Base-by-base conservation (phyloP, 306 rosid species). In the Glycine tomentella region DNA sequence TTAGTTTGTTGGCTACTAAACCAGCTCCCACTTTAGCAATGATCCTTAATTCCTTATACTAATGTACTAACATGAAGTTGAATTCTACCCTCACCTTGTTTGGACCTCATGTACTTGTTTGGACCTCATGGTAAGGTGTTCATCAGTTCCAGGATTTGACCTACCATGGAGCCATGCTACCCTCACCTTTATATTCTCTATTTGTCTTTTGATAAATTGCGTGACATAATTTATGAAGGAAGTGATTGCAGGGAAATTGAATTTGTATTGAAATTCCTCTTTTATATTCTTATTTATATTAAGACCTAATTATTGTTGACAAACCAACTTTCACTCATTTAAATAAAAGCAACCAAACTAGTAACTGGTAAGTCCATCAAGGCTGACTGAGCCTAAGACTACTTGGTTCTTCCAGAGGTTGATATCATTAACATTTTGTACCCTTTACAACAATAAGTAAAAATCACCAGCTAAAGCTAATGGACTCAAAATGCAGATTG, bases 381-480 rank as follows among this genome's bases (percentile, higher is more conserved):
- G 34, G 7, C 65, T 56, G 20, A 64, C 4, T 55, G 62, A 9
- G n/a, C 40, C 15, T 25, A 10, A 16, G 51, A 25, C 45, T 40
- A 40, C 67, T 61, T 36, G 66, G 66, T 25, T 16, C 25, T 16
- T 33, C 6, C n/a, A 66, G 8, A 69, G 17, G 33, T 69, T 71
- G 44, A 15, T 9, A 46, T 25, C 72, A 15, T 42, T 14, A 36
- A 59, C 14, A 16, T 31, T 40, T 38, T 58, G 8, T 8, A 61
- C 53, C 9, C 40, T 34, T 70, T 51, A 31, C 3, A 51, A 55
- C 46, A 44, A 46, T 11, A 15, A 53, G 36, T 33, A 58, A 48
- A 25, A 55, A 74, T 91, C 91, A 93, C 97, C 97, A 93, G 61
- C 86, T 89, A 70, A 93, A 93, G 81, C 97, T 93, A 11, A 90